Evolutionary conservation across 345 rosid species (phyloP).

Genomic region (Lepidium aucheri): DNA sequence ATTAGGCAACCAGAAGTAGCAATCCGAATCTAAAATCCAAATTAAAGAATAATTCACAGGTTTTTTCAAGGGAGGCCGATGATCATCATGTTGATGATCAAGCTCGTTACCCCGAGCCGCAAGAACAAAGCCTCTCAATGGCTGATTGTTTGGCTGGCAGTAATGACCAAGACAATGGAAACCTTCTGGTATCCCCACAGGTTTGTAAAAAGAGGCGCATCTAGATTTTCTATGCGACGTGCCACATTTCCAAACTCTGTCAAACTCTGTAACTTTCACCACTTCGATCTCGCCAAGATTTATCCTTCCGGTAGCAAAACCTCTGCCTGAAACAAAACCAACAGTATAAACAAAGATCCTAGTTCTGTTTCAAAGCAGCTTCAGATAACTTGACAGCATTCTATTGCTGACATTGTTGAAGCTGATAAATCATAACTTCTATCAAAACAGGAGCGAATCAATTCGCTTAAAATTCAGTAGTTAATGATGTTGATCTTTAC

Average conservation of each 20-base stretch:
- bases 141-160: conserved; percentile 58
- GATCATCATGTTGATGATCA: conserved; percentile 26
- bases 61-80: conserved; percentile 46
- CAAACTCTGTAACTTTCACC: conserved; percentile 44
- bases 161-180: conserved; percentile 71
- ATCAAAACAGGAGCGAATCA: background rate
- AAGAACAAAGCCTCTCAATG: conserved; percentile 64
- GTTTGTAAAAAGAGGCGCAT: conserved; percentile 59
- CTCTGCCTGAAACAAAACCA: conserved; percentile 44
- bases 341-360: background rate
- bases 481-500: background rate
- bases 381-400: background rate
- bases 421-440: background rate
- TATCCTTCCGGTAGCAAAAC: conserved; percentile 58
- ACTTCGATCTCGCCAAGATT: conserved; percentile 68
- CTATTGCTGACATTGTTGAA: background rate
- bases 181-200: conserved; percentile 63
- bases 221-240: conserved; percentile 32
- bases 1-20: conserved; percentile 80
- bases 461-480: background rate
- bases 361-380: background rate
- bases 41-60: conserved; percentile 49
- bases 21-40: conserved; percentile 47
- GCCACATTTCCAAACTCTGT: conserved; percentile 58
- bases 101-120: conserved; percentile 36